Percentiles rank a stretch among this genome's conserved stretches.
Conservation (phyloP, 108 stramenopile genomes). For the Asterionellopsis glacialis region DNA sequence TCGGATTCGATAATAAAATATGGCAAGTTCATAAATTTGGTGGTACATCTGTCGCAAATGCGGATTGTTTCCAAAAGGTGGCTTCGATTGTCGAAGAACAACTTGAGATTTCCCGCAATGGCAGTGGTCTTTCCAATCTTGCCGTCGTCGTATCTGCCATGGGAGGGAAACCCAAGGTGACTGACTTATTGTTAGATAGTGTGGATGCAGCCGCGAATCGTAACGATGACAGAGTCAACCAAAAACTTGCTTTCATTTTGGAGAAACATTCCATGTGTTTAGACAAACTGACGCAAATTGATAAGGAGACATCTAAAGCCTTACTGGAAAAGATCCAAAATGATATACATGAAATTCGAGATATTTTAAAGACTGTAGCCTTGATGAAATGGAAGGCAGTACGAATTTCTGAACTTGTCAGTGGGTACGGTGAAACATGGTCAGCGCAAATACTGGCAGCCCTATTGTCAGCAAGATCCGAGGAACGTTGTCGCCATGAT, state of each 20-base stretch:
- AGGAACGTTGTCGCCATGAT: conserved; percentile 3
- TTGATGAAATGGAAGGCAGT: conserved; percentile 74
- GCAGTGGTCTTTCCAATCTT: conserved; percentile 8
- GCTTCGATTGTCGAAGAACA: conserved; percentile 51
- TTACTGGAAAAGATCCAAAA: conserved; percentile 29
- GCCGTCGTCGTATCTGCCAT: conserved; percentile 85
- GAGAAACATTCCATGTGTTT: conserved; percentile 51
- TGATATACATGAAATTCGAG: conserved; percentile 65
- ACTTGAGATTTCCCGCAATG: conserved; percentile 8
- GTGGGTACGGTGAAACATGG: conserved; percentile 89
- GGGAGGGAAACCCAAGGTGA: conserved; percentile 90
- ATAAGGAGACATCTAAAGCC: conserved; percentile 20
- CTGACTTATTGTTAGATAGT: conserved; percentile 76
- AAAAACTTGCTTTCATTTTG: conserved; percentile 21
- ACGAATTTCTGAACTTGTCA: conserved; percentile 59
- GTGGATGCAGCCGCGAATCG: conserved; percentile 53
- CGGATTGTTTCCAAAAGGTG: conserved; percentile 43
- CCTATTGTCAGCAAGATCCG: conserved; percentile 31
- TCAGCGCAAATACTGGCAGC: conserved; percentile 67
- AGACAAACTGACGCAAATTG: conserved; percentile 23
- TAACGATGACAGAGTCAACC: conserved; percentile 36
- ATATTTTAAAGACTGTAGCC: conserved; percentile 78
- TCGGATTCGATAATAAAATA: conserved; percentile 18
- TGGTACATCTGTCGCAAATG: conserved; percentile 64
- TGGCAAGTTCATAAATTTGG: conserved; percentile 83